Base-by-base conservation (phyloP, 2,329 filamentous ascomycete species). In the Xylariales sp. region DNA sequence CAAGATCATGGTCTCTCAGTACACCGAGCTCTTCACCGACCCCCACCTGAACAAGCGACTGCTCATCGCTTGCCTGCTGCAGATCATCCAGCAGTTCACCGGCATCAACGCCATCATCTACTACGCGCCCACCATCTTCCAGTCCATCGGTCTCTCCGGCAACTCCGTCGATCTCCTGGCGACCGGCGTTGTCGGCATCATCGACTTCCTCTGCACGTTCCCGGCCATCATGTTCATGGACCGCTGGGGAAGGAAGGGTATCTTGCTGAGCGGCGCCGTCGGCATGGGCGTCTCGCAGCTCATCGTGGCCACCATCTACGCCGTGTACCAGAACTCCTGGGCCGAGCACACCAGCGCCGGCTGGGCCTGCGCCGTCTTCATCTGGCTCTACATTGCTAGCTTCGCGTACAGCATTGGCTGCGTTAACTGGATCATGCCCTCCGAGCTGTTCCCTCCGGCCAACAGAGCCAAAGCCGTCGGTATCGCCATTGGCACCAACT, bases 181-280 rank as follows among this genome's bases (percentile, higher is more conserved):
- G 1, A 78, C 76, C 1, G 76, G 75, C 6, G 74, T 80, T 0
- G 71, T 73, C 15, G 76, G 76, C 13, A 71, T 79, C 20, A 67
- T 74, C 5, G 76, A 76, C 60, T 70, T 66, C 29, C 51, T 78
- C 15, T 56, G 54, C 12, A 66, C 63, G 0, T 38, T 67, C 1
- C 63, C 65, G 0, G 62, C 63, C 0, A 47, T 56, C 2, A 45
- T 66, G 29, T 42, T 57, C 27, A 68, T 74, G 55, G 71, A 74
- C 43, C 56, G 55, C 4, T 52, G 71, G 25, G 70, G 71, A 10
- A 63, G 70, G 5, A 61, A 67, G 16, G 63, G 63, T 7, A 54
- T 75, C 2, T 53, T 74, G 6, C 53, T 74, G 16, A 53, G 51
- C 19, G 70, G 70, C 17, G 44, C 46, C 2, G 37, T 29, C 6